Percentiles rank a stretch among this genome's conserved stretches.
Conservation (phyloP, 805 yeast genomes). For the Metschnikowia matae region DNA sequence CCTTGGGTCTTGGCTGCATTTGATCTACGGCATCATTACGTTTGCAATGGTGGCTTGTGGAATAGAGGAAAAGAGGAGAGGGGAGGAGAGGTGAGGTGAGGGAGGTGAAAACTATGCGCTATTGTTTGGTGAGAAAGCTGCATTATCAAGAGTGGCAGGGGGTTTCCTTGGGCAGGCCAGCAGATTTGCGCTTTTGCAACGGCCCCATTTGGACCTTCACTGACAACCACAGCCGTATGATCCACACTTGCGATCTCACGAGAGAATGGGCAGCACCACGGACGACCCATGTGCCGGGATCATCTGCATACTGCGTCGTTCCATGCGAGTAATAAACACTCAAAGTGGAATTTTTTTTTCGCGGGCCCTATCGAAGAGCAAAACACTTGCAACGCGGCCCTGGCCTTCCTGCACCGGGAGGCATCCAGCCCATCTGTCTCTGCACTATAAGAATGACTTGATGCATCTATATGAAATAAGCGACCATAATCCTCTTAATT, state of each 20-base stretch:
- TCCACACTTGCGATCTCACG: neutral
- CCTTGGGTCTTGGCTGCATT: too few relatives aligned
- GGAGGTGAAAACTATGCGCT: neutral
- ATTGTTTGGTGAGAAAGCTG: neutral
- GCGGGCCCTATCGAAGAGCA: neutral
- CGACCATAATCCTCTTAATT: too few relatives aligned
- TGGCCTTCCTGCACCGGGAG: neutral
- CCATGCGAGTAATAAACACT: constrained; percentile 1
- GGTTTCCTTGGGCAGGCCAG: too few relatives aligned
- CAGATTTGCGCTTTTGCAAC: neutral
- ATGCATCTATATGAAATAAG: too few relatives aligned
- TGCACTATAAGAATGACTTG: too few relatives aligned
- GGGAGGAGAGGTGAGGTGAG: too few relatives aligned
- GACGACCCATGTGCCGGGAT: neutral
- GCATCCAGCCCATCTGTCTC: too few relatives aligned
- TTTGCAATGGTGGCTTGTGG: neutral
- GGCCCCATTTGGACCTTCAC: neutral
- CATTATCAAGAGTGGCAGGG: neutral
- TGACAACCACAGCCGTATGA: neutral
- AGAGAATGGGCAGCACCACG: neutral
- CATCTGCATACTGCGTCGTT: neutral
- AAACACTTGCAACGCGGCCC: neutral
- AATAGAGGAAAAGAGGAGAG: neutral
- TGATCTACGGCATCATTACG: neutral
- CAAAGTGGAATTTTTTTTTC: neutral